These are phyloP conservation scores for Cryomyces minteri DNA, from an alignment of 495 filamentous ascomycete genomes.

Conservation along the genomic window DNA sequence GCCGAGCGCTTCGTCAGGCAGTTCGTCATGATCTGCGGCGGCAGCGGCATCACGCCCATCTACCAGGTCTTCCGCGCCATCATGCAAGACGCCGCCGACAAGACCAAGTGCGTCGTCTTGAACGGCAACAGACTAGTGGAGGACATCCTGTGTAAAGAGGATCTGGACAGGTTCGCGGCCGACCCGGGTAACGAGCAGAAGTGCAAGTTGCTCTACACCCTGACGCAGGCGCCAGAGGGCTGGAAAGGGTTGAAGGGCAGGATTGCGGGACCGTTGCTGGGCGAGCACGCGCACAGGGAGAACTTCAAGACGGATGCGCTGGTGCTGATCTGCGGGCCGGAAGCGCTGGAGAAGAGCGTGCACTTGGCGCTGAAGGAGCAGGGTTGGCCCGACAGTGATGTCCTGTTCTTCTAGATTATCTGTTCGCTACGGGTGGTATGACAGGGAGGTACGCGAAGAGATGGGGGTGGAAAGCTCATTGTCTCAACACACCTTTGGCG, in stretches of 20 bases:
- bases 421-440: too few species aligned
- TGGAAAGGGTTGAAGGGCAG: constrained; percentile 62
- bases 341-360: constrained; percentile 53
- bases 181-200: constrained; percentile 24
- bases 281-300: constrained; percentile 33
- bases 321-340: constrained; percentile 74
- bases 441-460: too few species aligned
- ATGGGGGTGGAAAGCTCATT: too few species aligned
- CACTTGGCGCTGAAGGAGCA: constrained; percentile 39
- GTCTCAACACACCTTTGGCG: too few species aligned
- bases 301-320: constrained; percentile 29
- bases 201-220: constrained; percentile 52
- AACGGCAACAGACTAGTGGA: constrained; percentile 65
- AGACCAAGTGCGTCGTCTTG: constrained; percentile 49
- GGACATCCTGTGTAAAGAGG: constrained; percentile 69
- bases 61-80: constrained; percentile 75
- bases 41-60: constrained; percentile 81
- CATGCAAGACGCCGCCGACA: constrained; percentile 37
- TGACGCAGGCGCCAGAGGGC: constrained; percentile 39
- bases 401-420: constrained; percentile 56
- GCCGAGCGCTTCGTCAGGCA: constrained; percentile 36
- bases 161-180: constrained; percentile 44
- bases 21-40: constrained; percentile 83
- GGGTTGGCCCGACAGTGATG: constrained; percentile 64
- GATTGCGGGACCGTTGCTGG: constrained; percentile 42